phyloP scores from a whole-genome alignment of 805 yeast genomes.

The Wickerhamomyces canadensis region DNA sequence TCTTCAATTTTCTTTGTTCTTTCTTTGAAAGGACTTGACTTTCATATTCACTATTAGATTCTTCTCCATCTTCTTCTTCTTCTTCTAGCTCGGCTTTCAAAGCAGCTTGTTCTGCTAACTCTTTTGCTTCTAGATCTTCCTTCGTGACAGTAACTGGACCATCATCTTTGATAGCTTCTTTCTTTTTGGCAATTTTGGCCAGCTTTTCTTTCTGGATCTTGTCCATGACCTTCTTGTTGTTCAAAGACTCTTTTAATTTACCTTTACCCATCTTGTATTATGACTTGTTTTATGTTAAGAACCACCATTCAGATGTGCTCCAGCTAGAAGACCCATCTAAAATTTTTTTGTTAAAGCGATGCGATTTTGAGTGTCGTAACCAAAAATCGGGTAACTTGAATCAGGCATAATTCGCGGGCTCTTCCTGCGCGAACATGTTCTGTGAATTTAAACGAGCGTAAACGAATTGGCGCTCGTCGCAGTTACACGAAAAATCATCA shows the following conservation, averaged over 20 bases:
- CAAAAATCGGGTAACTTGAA: too few relatives aligned
- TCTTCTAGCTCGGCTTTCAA: constrained; percentile 15
- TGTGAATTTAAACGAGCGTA: too few relatives aligned
- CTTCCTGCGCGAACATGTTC: too few relatives aligned
- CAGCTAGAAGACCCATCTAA: too few relatives aligned
- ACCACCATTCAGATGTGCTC: too few relatives aligned
- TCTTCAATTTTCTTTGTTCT: constrained; percentile 56
- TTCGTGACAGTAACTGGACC: constrained; percentile 29
- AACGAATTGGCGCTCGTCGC: too few relatives aligned
- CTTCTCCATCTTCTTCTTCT: constrained; percentile 9
- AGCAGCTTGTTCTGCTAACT: constrained; percentile 13
- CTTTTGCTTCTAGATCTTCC: constrained; percentile 23
- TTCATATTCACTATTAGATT: constrained; percentile 34
- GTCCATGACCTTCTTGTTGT: constrained; percentile 13
- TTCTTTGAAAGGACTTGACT: constrained; percentile 54
- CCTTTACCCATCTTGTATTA: constrained; percentile 22
- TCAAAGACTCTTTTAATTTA: constrained; percentile 20
- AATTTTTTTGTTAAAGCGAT: too few relatives aligned
- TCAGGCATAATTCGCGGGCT: too few relatives aligned
- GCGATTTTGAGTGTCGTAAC: too few relatives aligned
- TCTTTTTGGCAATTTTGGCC: constrained; percentile 13
- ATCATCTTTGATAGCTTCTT: constrained; percentile 20
- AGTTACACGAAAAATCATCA: too few relatives aligned
- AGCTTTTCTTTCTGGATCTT: constrained; percentile 15
- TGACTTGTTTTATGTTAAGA: too few relatives aligned